Percentiles rank a stretch among this genome's conserved stretches.
Conservation (phyloP, 1,284 basidiomycete genomes). For the Heterobasidion annosum region DNA sequence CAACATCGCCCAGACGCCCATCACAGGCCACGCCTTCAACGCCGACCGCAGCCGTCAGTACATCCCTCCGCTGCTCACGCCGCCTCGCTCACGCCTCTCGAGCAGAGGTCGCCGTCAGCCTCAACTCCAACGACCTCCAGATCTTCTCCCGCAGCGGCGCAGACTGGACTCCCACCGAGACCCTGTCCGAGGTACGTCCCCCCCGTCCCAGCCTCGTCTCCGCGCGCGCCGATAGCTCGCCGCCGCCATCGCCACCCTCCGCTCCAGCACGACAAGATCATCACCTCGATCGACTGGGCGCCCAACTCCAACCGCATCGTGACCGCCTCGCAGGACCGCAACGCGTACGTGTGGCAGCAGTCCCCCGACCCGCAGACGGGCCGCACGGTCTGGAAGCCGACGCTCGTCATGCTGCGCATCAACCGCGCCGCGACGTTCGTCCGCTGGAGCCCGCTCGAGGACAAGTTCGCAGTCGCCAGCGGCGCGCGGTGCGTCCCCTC, state of each 20-base stretch:
- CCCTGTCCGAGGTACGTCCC: conserved; percentile 72
- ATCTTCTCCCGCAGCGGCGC: conserved; percentile 65
- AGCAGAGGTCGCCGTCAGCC: conserved; percentile 86
- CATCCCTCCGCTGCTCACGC: conserved; percentile 2
- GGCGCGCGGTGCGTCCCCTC: conserved; percentile 71
- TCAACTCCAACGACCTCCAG: conserved; percentile 86
- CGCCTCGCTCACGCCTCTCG: conserved; percentile 6
- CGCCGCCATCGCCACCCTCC: neutral
- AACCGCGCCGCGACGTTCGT: conserved; percentile 96
- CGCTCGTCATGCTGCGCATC: conserved; percentile 90
- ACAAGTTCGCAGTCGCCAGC: conserved; percentile 98
- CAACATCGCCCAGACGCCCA: conserved; percentile 72
- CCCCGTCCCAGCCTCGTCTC: neutral
- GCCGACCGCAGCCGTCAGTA: conserved; percentile 72
- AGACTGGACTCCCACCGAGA: conserved; percentile 75
- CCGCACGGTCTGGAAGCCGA: conserved; percentile 83
- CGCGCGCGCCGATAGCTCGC: neutral
- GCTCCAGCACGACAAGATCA: conserved; percentile 89
- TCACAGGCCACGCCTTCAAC: conserved; percentile 91
- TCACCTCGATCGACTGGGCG: conserved; percentile 99
- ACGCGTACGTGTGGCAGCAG: conserved; percentile 97
- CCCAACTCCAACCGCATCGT: conserved; percentile 95
- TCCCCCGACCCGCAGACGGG: conserved; percentile 66
- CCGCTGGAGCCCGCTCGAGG: conserved; percentile 94
- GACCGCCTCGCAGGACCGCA: conserved; percentile 96